Conservation (phyloP, 768 basidiomycete genomes). For the Rickenella mellea region DNA sequence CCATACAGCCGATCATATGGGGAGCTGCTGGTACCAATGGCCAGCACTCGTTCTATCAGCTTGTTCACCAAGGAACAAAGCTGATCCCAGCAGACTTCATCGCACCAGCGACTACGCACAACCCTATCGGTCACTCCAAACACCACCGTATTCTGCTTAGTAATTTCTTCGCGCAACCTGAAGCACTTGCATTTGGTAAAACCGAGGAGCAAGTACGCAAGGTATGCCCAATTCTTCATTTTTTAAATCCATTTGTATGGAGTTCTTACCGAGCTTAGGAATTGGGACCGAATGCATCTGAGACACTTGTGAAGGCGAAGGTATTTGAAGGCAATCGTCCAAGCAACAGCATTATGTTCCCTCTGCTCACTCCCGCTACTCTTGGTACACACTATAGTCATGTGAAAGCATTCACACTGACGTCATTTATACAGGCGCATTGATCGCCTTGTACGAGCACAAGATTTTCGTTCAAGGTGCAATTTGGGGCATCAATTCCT, state of each 20-base stretch:
- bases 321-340: conserved; percentile 97
- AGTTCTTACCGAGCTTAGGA: conserved; percentile 27
- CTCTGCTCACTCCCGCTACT: conserved; percentile 78
- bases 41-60: conserved; percentile 99
- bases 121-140: conserved; percentile 78
- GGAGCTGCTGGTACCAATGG: conserved; percentile 97
- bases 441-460: conserved; percentile 93
- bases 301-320: conserved; percentile 89
- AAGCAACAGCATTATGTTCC: conserved; percentile 95
- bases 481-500: conserved; percentile 98
- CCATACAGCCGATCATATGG: conserved; percentile 88
- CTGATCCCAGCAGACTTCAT: conserved; percentile 88
- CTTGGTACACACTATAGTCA: conserved; percentile 46
- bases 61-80: conserved; percentile 91
- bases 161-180: conserved; percentile 98
- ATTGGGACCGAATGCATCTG: conserved; percentile 58
- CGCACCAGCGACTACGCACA: conserved; percentile 81
- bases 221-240: conserved; percentile 13
- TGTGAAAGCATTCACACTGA: not conserved
- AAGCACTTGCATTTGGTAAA: conserved; percentile 97
- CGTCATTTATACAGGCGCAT: conserved; percentile 38
- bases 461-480: conserved; percentile 98
- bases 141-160: conserved; percentile 96
- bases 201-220: conserved; percentile 74
- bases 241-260: not conserved